Percentiles rank a stretch among this genome's conserved stretches.
These are phyloP conservation scores for Solanum bulbocastanum DNA, from an alignment of 257 asterid genomes.

Conservation along the genomic window DNA sequence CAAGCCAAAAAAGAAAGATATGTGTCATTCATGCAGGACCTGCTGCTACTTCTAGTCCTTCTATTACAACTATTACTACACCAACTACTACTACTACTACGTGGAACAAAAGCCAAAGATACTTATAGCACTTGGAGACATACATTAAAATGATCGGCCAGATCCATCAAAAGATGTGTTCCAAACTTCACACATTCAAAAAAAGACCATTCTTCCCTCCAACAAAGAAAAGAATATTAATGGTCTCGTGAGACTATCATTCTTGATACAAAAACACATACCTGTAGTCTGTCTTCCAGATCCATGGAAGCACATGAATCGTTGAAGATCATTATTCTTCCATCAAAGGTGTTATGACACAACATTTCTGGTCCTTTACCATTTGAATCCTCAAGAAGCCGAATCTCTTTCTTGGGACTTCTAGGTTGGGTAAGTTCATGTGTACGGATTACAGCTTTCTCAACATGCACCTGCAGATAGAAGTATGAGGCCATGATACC, in stretches of 20 bases:
- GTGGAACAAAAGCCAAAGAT: background rate
- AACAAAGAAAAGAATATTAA: background rate
- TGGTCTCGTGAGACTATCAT: background rate
- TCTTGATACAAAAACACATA: background rate
- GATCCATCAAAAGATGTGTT: background rate
- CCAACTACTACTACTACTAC: background rate
- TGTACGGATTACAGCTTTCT: background rate
- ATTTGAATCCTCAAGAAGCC: constrained; percentile 1
- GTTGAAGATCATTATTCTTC: background rate
- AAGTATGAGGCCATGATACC: background rate
- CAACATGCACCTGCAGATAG: constrained; percentile 28
- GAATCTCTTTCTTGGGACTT: background rate
- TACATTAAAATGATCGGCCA: background rate
- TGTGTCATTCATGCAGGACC: background rate
- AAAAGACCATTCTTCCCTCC: background rate
- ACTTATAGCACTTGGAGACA: background rate
- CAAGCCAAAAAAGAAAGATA: background rate
- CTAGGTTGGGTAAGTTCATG: constrained; percentile 3
- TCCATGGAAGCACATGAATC: constrained; percentile 1
- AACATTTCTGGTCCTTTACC: constrained; percentile 9
- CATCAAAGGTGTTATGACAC: background rate
- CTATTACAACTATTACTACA: background rate
- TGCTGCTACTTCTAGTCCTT: background rate
- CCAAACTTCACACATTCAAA: background rate
- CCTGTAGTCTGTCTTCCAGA: background rate